Conservation (phyloP, 768 basidiomycete genomes). For the Leccinellum rugosiceps region DNA sequence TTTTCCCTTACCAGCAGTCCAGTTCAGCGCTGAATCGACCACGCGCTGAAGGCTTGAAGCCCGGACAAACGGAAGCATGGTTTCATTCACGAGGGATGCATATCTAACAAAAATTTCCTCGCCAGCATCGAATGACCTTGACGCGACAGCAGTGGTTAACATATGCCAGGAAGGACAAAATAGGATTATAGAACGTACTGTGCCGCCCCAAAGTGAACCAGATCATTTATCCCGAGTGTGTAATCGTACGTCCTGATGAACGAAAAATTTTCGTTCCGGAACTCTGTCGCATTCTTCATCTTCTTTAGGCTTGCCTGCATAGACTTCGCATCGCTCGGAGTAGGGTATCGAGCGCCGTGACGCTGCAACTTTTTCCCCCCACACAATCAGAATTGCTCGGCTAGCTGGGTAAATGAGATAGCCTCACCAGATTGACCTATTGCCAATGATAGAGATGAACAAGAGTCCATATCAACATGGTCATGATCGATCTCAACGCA, state of each 20-base stretch:
- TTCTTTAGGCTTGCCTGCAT: constrained; percentile 51
- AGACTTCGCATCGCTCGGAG: constrained; percentile 21
- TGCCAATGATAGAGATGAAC: background rate
- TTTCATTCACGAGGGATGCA: constrained; percentile 37
- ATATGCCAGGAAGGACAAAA: constrained; percentile 50
- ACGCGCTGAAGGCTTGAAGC: constrained; percentile 51
- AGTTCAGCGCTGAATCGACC: constrained; percentile 62
- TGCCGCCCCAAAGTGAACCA: constrained; percentile 62
- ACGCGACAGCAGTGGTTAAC: background rate
- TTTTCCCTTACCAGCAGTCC: constrained; percentile 49
- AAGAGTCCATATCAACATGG: background rate
- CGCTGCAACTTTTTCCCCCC: background rate
- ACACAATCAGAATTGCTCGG: background rate
- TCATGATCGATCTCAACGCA: background rate
- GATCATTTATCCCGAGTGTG: constrained; percentile 49
- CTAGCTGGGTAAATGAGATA: background rate
- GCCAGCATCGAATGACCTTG: constrained; percentile 50
- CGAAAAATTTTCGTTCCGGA: constrained; percentile 40
- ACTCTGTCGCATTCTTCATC: constrained; percentile 44
- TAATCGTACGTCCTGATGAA: constrained; percentile 60
- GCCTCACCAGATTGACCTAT: background rate
- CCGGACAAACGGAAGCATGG: constrained; percentile 50
- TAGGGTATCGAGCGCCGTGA: background rate
- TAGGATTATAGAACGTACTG: constrained; percentile 51
- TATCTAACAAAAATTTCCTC: constrained; percentile 51